Conservation (phyloP, 345 rosid genomes). For the Passiflora organensis region DNA sequence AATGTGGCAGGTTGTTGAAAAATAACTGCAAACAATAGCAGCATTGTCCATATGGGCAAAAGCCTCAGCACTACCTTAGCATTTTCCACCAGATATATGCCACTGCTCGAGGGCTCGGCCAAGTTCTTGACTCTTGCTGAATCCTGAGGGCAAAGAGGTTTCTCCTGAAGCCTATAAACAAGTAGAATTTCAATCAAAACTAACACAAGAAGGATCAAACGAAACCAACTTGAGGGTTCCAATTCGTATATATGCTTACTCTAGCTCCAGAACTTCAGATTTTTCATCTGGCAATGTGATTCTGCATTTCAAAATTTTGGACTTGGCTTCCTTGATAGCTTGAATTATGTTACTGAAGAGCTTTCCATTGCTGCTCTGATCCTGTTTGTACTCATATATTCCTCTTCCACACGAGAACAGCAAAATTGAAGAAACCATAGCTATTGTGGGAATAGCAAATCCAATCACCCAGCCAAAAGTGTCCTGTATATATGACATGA, state of each 20-base stretch:
- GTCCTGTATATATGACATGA: conserved; percentile 86
- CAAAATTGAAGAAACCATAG: conserved; percentile 52
- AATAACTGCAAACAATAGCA: conserved; percentile 80
- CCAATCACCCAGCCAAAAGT: conserved; percentile 89
- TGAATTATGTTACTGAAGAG: conserved; percentile 26
- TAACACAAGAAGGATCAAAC: not conserved
- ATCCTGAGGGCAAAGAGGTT: conserved; percentile 54
- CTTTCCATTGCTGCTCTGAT: conserved; percentile 9
- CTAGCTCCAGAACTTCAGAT: conserved; percentile 51
- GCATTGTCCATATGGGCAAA: conserved; percentile 86
- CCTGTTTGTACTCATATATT: conserved; percentile 39
- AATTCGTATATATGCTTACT: conserved; percentile 44
- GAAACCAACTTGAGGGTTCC: not conserved
- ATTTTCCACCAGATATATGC: conserved; percentile 30
- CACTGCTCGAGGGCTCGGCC: conserved; percentile 16
- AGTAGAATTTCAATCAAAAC: not conserved
- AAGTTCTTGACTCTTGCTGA: conserved; percentile 3
- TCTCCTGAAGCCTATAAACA: conserved; percentile 62
- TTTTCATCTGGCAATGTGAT: conserved; percentile 37
- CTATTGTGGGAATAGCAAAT: conserved; percentile 69
- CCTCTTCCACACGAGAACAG: conserved; percentile 57
- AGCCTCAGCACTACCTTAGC: conserved; percentile 44
- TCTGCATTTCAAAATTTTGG: conserved; percentile 22
- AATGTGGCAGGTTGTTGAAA: conserved; percentile 86
- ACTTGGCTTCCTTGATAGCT: conserved; percentile 30